A percentile compares a stretch with the other conserved stretches of the same genome.
These are phyloP conservation scores for Globisporangium ultimum DNA, from an alignment of 352 stramenopile species.

Conservation along the genomic window DNA sequence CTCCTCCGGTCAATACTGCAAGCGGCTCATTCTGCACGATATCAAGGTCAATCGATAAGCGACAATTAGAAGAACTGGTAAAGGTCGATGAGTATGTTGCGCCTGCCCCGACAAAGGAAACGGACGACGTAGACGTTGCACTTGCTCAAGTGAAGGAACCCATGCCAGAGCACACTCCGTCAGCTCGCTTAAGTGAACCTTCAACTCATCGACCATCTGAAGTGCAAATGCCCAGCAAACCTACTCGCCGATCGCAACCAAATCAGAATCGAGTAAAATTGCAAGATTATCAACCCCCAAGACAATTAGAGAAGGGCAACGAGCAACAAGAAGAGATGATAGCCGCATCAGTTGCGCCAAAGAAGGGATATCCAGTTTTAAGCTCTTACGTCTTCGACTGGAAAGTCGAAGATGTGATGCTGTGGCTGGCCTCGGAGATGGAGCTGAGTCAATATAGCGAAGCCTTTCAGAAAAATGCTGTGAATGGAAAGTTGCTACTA, in stretches of 20 bases:
- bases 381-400: slow-evolving; percentile 30
- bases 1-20: not conserved
- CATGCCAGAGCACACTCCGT: too few species aligned
- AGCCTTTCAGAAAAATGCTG: slow-evolving; percentile 30
- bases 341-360: not conserved
- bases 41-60: not conserved
- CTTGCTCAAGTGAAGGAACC: not conserved
- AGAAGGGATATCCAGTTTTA: slow-evolving; percentile 1
- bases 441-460: slow-evolving; percentile 40
- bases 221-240: too few species aligned
- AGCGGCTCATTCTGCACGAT: not conserved
- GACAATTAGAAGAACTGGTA: not conserved
- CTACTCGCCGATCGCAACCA: too few species aligned
- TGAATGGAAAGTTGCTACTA: slow-evolving; percentile 43
- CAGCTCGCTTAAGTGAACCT: too few species aligned
- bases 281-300: too few species aligned
- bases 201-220: too few species aligned
- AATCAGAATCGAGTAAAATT: too few species aligned
- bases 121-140: too few species aligned
- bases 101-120: not conserved
- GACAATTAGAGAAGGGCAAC: not conserved
- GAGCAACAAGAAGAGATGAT: too few species aligned
- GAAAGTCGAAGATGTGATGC: slow-evolving; percentile 49
- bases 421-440: slow-evolving; percentile 45
- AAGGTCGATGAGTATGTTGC: slow-evolving; percentile 14